These are phyloP conservation scores for Kwoniella shivajii DNA, from an alignment of 1,284 basidiomycete genomes.

Conservation along the genomic window DNA sequence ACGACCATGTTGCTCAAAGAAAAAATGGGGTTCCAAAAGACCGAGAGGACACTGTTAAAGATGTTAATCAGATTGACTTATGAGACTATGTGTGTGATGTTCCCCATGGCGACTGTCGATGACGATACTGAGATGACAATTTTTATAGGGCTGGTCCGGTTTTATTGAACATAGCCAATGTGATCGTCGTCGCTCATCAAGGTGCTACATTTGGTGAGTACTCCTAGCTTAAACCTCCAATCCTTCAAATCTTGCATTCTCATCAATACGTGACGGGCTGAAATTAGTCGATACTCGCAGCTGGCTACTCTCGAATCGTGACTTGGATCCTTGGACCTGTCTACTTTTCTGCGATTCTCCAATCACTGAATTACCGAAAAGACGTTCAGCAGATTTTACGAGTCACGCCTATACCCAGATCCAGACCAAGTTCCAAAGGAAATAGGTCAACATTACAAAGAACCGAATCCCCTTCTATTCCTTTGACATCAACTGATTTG, in stretches of 20 bases:
- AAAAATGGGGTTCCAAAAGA: constrained; percentile 4
- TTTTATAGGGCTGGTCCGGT: constrained; percentile 10
- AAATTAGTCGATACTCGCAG: too few species aligned
- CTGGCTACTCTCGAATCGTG: constrained; percentile 16
- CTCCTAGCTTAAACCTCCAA: too few species aligned
- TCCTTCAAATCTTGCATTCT: too few species aligned
- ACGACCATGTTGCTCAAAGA: constrained; percentile 13
- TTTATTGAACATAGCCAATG: constrained; percentile 5
- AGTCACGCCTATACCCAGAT: not conserved
- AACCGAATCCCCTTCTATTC: constrained; percentile 4
- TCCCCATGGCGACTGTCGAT: not conserved
- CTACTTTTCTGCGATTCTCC: constrained; percentile 17
- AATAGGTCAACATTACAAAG: not conserved
- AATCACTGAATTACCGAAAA: constrained; percentile 12
- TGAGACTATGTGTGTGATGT: constrained; percentile 15
- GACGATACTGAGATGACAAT: not conserved
- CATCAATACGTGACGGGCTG: not conserved
- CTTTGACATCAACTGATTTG: not conserved
- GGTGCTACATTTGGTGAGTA: constrained; percentile 17
- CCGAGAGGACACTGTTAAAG: constrained; percentile 1
- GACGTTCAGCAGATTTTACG: constrained; percentile 11
- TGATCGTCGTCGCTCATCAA: constrained; percentile 8
- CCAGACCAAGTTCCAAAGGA: not conserved
- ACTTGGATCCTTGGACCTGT: constrained; percentile 15
- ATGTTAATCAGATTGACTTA: constrained; percentile 13